A percentile compares a stretch with the other conserved stretches of the same genome.
Conservation (phyloP, 1,284 basidiomycete genomes). For the Naganishia liquefaciens region DNA sequence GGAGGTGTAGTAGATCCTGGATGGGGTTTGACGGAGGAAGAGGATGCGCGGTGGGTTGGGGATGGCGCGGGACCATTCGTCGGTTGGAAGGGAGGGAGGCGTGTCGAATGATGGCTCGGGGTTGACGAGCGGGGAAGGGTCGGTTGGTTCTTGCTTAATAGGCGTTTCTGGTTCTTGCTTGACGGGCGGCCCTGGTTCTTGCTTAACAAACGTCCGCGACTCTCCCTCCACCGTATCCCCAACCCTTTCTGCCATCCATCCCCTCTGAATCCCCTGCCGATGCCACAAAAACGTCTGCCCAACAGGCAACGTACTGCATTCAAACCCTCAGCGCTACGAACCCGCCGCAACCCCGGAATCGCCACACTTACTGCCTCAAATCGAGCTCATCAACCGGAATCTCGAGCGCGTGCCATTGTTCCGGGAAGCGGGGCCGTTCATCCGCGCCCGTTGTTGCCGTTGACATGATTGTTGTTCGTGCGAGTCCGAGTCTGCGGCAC, state of each 20-base stretch:
- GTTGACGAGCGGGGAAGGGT: neutral
- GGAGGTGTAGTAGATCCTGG: slow-evolving; percentile 70
- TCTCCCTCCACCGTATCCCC: neutral
- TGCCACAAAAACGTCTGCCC: slow-evolving; percentile 54
- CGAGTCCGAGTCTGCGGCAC: too few relatives aligned
- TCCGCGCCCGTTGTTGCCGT: neutral
- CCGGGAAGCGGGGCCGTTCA: slow-evolving; percentile 44
- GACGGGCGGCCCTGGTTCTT: too few relatives aligned
- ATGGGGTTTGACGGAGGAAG: slow-evolving; percentile 71
- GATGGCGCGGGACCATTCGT: slow-evolving; percentile 51
- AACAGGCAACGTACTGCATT: slow-evolving; percentile 47
- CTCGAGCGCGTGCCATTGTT: slow-evolving; percentile 43
- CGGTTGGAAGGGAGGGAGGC: slow-evolving; percentile 27
- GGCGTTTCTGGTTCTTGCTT: neutral
- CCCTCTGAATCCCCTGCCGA: slow-evolving; percentile 31
- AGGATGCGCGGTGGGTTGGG: slow-evolving; percentile 63
- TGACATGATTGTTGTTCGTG: neutral
- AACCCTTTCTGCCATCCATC: neutral
- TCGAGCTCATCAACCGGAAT: slow-evolving; percentile 43
- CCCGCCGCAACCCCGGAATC: neutral
- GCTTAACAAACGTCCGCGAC: neutral
- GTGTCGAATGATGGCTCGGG: neutral
- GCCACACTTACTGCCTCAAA: slow-evolving; percentile 41
- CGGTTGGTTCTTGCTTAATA: neutral
- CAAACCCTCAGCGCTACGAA: neutral